Conservation (phyloP, 345 rosid species). For the Citrus medica region DNA sequence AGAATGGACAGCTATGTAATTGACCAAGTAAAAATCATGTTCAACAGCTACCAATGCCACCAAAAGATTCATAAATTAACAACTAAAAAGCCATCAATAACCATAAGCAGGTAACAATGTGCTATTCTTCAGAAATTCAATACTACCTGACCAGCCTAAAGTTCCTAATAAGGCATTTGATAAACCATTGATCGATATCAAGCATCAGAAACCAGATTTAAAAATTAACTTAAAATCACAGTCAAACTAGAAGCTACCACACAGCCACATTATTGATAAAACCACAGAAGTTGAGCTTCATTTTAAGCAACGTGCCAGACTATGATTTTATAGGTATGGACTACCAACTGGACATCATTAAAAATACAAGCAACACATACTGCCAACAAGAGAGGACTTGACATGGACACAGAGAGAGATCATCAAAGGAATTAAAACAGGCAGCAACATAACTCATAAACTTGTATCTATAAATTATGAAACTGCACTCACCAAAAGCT, state of each 20-base stretch:
- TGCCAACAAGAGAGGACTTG: neutral
- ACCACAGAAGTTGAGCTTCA: neutral
- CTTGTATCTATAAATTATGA: neutral
- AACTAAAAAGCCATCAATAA: neutral
- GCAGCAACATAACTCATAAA: neutral
- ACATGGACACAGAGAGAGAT: neutral
- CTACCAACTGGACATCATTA: neutral
- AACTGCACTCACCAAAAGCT: slow-evolving; percentile 68
- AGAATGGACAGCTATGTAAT: neutral
- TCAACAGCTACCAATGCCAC: neutral
- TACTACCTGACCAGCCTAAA: neutral
- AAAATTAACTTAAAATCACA: neutral
- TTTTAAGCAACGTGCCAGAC: neutral
- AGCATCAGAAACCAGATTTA: neutral
- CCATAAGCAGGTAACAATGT: neutral
- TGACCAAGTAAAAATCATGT: neutral
- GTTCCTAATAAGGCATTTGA: neutral
- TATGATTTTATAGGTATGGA: neutral
- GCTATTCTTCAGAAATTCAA: neutral
- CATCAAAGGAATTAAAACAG: neutral
- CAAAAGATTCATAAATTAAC: neutral
- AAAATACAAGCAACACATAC: neutral
- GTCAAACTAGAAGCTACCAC: neutral
- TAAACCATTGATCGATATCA: neutral
- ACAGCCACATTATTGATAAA: neutral